Evolutionary conservation across 1,284 basidiomycete genomes (phyloP).

Genomic region (Cryptococcus sp.): DNA sequence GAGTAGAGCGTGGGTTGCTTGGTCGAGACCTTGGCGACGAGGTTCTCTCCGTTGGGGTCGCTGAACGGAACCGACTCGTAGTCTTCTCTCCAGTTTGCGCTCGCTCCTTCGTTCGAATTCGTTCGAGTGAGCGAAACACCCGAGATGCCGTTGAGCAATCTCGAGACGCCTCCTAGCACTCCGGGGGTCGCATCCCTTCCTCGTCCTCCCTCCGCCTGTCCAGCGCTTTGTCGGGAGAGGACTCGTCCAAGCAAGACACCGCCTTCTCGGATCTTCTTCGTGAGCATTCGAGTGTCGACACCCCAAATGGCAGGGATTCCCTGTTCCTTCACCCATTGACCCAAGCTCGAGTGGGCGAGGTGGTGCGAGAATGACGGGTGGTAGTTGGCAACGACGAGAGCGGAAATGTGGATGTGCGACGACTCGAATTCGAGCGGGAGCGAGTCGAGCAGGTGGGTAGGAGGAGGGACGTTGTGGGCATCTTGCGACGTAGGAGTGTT

Average conservation of each 20-base stretch:
- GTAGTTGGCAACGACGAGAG: slow-evolving; percentile 89
- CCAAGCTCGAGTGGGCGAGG: slow-evolving; percentile 81
- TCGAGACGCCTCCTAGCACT: slow-evolving; percentile 40
- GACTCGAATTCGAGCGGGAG: slow-evolving; percentile 87
- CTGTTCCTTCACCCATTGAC: slow-evolving; percentile 92
- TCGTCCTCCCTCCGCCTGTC: slow-evolving; percentile 11
- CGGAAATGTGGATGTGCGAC: slow-evolving; percentile 86
- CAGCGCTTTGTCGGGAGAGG: slow-evolving; percentile 53
- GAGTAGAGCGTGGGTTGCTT: slow-evolving; percentile 65
- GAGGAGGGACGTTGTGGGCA: slow-evolving; percentile 41
- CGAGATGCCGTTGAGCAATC: slow-evolving; percentile 43
- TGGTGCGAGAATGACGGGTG: slow-evolving; percentile 93
- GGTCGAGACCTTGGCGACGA: slow-evolving; percentile 84
- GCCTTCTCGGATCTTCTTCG: slow-evolving; percentile 91
- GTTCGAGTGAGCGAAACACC: slow-evolving; percentile 25
- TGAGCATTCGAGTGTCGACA: slow-evolving; percentile 93
- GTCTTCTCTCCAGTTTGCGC: slow-evolving; percentile 66
- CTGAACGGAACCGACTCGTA: slow-evolving; percentile 76
- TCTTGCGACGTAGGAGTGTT: slow-evolving; percentile 38
- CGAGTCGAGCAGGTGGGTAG: slow-evolving; percentile 50
- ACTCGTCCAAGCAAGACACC: slow-evolving; percentile 87
- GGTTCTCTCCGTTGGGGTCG: slow-evolving; percentile 84
- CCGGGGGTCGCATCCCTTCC: slow-evolving; percentile 28
- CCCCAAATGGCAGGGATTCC: slow-evolving; percentile 93
- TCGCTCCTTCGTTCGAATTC: slow-evolving; percentile 22